phyloP scores from a whole-genome alignment of 2,329 filamentous ascomycete species.

The Stemphylium vesicarium region DNA sequence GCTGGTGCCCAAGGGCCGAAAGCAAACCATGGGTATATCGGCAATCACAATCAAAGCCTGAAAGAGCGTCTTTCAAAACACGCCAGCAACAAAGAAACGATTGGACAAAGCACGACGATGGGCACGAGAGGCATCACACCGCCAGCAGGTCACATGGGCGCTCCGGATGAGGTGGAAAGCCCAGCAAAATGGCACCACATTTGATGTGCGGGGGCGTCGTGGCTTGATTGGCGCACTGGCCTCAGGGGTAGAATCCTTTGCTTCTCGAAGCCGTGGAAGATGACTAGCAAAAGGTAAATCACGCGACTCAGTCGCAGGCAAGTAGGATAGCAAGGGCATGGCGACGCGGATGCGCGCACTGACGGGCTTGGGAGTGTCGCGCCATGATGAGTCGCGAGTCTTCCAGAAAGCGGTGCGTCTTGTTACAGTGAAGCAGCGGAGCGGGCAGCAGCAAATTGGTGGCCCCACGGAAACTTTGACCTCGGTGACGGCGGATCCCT shows the following conservation, averaged over 20 bases:
- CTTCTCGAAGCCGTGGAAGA: constrained; percentile 39
- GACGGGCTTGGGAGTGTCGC: constrained; percentile 2
- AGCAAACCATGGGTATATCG: not conserved
- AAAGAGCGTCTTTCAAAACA: not conserved
- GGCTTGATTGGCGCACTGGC: constrained; percentile 32
- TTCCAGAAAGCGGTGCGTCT: not conserved
- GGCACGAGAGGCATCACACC: constrained; percentile 35
- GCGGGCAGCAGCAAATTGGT: constrained; percentile 12
- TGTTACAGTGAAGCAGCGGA: constrained; percentile 13
- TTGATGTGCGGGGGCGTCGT: constrained; percentile 28
- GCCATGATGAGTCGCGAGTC: constrained; percentile 3
- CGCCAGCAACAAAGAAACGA: constrained; percentile 16
- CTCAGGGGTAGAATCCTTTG: constrained; percentile 32
- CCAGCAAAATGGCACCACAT: constrained; percentile 11
- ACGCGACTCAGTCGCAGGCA: constrained; percentile 31
- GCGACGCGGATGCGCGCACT: constrained; percentile 11
- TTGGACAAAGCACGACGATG: constrained; percentile 21
- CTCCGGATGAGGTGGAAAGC: constrained; percentile 8
- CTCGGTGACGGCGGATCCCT: constrained; percentile 20
- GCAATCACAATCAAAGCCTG: constrained; percentile 4
- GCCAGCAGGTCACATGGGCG: constrained; percentile 42
- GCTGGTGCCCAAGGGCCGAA: constrained; percentile 9
- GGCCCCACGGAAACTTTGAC: constrained; percentile 2
- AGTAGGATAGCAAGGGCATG: not conserved
- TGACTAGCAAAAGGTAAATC: constrained; percentile 20